Base-by-base conservation (phyloP, 805 yeast species). In the Metschnikowia hibisci region DNA sequence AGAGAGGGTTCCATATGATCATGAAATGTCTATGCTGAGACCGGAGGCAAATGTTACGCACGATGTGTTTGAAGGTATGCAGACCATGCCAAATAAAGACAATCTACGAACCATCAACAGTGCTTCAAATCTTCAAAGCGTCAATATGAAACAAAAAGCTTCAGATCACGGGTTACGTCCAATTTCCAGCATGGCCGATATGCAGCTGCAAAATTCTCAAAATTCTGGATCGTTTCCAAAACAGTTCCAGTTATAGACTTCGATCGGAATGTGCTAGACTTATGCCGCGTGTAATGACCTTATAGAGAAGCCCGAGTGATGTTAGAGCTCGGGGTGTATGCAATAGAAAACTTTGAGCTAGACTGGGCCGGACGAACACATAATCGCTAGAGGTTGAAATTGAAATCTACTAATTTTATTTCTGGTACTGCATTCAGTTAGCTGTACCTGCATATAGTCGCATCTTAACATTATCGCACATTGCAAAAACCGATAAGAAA, bases 51-150 rank as follows among this genome's bases (percentile, higher is more conserved):
- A 16, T 13, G 34, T 15, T 9, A 13, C 28, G 12, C 40, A 23
- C 11, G 40, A 30, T 10, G 34, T 14, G 8, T 30, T 37, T 13
- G 40, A 37, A 11, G 11, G 33, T 14, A 22, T 30, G 14, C 28
- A 22, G 34, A 20, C 33, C 11, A 22, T 37, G 10, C 42, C 38
- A 15, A 38, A 42, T 26, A 41, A 42, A 15, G 55, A 48, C 40
- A 45, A 44, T 18, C 48, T 62, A 25, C 51, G 68, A 9, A 46
- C 62, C 4, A 64, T 59, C 22, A 60, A 55, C 46, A 66, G 70
- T 44, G 64, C 67, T 59, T 56, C 63, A 1, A 64, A 66, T 44
- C 45, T 66, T 23, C 63, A 58, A 40, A 60, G 54, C 26, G 34
- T 32, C 16, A 50, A 48, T 32, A 39, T 45, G 20, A 47, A 38